Evolutionary conservation across 768 basidiomycete species (phyloP).

Genomic region (Termitomyces sp.): DNA sequence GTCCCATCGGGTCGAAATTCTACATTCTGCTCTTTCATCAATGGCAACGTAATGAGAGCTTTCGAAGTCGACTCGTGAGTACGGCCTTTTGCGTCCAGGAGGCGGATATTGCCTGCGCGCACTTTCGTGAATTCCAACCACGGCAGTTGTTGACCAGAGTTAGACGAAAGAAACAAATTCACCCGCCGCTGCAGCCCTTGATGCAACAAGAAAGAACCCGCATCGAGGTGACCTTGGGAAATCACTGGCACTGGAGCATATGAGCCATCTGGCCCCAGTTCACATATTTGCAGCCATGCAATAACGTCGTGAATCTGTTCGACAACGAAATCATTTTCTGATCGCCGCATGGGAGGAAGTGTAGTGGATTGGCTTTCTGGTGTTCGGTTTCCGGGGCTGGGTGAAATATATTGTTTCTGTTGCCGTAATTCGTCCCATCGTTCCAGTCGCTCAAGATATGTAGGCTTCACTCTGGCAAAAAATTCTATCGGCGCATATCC

Average conservation of each 20-base stretch:
- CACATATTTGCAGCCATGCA: conserved; percentile 81
- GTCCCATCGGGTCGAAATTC: conserved; percentile 87
- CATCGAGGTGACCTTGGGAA: conserved; percentile 70
- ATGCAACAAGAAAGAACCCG: conserved; percentile 83
- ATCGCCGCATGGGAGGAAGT: conserved; percentile 80
- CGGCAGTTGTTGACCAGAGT: conserved; percentile 86
- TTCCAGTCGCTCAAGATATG: conserved; percentile 85
- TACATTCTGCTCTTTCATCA: conserved; percentile 67
- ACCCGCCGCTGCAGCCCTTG: conserved; percentile 92
- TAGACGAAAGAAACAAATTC: conserved; percentile 71
- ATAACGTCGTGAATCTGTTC: conserved; percentile 91
- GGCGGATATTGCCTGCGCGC: conserved; percentile 77
- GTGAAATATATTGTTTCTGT: conserved; percentile 46
- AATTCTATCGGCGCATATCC: conserved; percentile 88
- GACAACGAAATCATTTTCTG: conserved; percentile 88
- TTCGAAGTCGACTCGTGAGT: conserved; percentile 76
- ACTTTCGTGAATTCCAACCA: conserved; percentile 81
- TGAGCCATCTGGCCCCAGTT: conserved; percentile 80
- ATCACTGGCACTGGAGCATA: conserved; percentile 84
- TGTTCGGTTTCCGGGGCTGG: conserved; percentile 30
- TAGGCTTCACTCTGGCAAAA: conserved; percentile 77
- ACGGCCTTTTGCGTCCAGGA: conserved; percentile 81
- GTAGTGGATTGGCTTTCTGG: conserved; percentile 38
- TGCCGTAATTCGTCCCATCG: conserved; percentile 94
- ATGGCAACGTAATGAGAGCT: conserved; percentile 64